A percentile compares a stretch with the other conserved stretches of the same genome.
Conservation (phyloP, 1,284 basidiomycete genomes). For the Filobasidium uniguttulatum region DNA sequence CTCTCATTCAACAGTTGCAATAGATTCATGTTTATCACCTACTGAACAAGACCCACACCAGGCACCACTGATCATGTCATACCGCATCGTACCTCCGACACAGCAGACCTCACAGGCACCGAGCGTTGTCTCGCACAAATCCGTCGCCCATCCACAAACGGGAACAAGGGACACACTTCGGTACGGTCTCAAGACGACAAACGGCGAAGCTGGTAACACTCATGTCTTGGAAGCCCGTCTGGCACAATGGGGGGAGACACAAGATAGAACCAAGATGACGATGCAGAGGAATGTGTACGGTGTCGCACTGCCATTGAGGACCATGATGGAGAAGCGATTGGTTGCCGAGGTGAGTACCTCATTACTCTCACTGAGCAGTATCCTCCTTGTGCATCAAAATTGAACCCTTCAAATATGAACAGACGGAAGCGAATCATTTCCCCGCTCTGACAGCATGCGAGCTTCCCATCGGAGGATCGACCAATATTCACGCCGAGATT, state of each 20-base stretch:
- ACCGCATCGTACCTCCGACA: too few species aligned
- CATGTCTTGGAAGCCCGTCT: conserved; percentile 32
- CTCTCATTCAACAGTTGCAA: too few species aligned
- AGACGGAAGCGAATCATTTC: conserved; percentile 12
- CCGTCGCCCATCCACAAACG: conserved; percentile 29
- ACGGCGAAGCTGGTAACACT: conserved; percentile 21
- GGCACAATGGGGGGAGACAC: conserved; percentile 79
- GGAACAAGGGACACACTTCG: conserved; percentile 34
- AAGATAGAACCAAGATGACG: conserved; percentile 72
- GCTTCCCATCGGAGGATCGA: conserved; percentile 31
- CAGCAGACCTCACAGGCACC: too few species aligned
- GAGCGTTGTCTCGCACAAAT: too few species aligned
- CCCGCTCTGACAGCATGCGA: conserved; percentile 23
- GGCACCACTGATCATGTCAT: too few species aligned
- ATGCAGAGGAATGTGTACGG: conserved; percentile 76
- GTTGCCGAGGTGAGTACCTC: conserved; percentile 52
- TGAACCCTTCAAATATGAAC: neutral
- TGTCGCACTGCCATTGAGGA: conserved; percentile 70
- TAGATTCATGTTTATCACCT: too few species aligned
- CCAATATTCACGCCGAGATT: conserved; percentile 78
- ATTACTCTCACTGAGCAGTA: neutral
- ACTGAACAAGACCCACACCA: too few species aligned
- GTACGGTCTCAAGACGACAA: conserved; percentile 29
- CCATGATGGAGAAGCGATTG: conserved; percentile 86
- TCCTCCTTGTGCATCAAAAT: neutral